A percentile compares a stretch with the other conserved stretches of the same genome.
These are phyloP conservation scores for Meyerozyma elateridarum DNA, from an alignment of 1,139 yeast genomes.

Conservation along the genomic window DNA sequence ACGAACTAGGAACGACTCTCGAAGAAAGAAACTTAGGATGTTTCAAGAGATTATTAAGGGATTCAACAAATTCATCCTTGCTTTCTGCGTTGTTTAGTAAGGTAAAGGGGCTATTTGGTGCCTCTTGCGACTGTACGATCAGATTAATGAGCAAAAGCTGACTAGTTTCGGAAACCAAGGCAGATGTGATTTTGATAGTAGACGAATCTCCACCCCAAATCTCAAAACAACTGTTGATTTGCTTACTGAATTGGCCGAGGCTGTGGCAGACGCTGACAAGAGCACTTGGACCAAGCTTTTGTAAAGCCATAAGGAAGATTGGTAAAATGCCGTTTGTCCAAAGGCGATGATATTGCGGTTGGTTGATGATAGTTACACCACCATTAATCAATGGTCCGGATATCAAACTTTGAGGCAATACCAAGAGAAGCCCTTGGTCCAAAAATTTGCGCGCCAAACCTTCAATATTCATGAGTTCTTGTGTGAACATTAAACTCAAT, in stretches of 20 bases:
- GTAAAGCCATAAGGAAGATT: conserved; percentile 54
- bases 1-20: conserved; percentile 56
- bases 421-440: conserved; percentile 61
- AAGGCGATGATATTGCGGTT: conserved; percentile 59
- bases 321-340: conserved; percentile 85
- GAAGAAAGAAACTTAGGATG: conserved; percentile 83
- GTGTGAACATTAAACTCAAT: conserved; percentile 61
- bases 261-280: conserved; percentile 65
- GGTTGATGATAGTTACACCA: conserved; percentile 43
- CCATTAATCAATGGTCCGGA: conserved; percentile 67
- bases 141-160: conserved; percentile 68
- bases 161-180: conserved; percentile 71
- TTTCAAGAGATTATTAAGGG: conserved; percentile 65
- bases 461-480: conserved; percentile 62
- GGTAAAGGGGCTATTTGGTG: conserved; percentile 35
- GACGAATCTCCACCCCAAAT: conserved; percentile 66
- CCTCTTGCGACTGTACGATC: conserved; percentile 36
- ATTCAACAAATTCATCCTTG: conserved; percentile 51
- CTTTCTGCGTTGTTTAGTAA: conserved; percentile 59
- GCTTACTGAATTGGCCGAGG: conserved; percentile 59
- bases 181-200: conserved; percentile 53
- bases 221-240: conserved; percentile 56
- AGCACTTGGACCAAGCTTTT: conserved; percentile 59
- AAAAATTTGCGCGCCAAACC: conserved; percentile 65
- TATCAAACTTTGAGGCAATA: conserved; percentile 69